Base-by-base conservation (phyloP, 495 filamentous ascomycete species). In the Hypoxylon lenormandii region DNA sequence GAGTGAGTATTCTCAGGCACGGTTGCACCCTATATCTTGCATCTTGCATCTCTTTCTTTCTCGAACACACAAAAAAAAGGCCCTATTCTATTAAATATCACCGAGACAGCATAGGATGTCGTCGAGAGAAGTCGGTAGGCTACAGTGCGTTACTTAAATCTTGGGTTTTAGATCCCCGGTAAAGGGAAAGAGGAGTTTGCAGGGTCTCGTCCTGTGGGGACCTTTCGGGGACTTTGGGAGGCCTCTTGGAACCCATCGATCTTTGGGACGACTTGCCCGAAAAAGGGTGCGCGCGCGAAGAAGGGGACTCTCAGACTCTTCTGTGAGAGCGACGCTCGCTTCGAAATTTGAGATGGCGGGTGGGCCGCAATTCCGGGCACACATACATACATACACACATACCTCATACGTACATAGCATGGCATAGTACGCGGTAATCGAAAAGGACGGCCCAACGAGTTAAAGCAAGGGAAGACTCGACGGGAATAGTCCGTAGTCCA, bases 331-430 rank as follows among this genome's bases (percentile, higher is more conserved):
- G 28, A 26, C 21, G 47, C 33, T 55, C 55, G 53, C 42, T 64
- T 70, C 37, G 30, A 55, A 55, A 3, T 54, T 55, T 50, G 23
- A 53, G 48, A 55, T 60, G 45, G 23, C 55, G 56, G 38, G 46
- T 70, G 67, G 67, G 67, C 67, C 67, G 67, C 51, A 70, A 65
- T 70, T 55, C 67, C 67, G 67, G 67, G 61, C 61, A 70, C 26
- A 61, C 67, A 65, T 70, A 65, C 66, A 70, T 69, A n/a, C n/a
- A n/a, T n/a, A n/a, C n/a, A n/a, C n/a, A n/a, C n/a, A n/a, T n/a
- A n/a, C n/a, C n/a, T n/a, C n/a, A n/a, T n/a, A n/a, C n/a, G n/a
- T n/a, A n/a, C 7, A 28, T 28, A 3, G 26, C 26, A 28, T 28
- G 7, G 7, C 26, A 28, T 28, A 28, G 26, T 64, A 64, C n/a